Evolutionary conservation across 768 basidiomycete species (phyloP).

Genomic region (Gymnopilus junonius): DNA sequence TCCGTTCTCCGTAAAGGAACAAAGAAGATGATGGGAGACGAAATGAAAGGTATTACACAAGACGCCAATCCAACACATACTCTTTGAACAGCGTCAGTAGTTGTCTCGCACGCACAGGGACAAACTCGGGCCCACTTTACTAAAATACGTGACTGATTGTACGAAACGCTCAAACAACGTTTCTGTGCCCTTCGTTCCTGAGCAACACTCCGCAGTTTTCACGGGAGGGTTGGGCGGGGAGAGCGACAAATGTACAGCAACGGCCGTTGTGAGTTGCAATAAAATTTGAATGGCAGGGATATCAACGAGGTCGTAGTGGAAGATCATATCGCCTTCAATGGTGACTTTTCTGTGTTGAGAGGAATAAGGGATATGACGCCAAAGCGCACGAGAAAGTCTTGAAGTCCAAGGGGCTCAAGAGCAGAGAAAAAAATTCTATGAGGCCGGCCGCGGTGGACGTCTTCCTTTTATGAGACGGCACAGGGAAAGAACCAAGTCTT

Average conservation of each 20-base stretch:
- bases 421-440: not conserved
- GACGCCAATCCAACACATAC: slow-evolving; percentile 34
- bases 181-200: slow-evolving; percentile 29
- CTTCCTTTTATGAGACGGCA: slow-evolving; percentile 7
- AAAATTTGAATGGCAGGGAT: slow-evolving; percentile 20
- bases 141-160: slow-evolving; percentile 40
- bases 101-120: not conserved
- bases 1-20: not conserved
- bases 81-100: slow-evolving; percentile 16
- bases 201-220: slow-evolving; percentile 35
- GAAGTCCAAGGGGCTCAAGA: not conserved
- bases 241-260: slow-evolving; percentile 39
- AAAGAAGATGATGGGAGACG: not conserved
- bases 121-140: slow-evolving; percentile 31
- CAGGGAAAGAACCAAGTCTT: not conserved
- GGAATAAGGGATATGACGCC: not conserved
- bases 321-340: not conserved
- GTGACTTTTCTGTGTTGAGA: not conserved
- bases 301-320: slow-evolving; percentile 14
- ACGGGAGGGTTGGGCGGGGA: slow-evolving; percentile 45
- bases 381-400: not conserved
- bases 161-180: slow-evolving; percentile 41
- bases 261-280: slow-evolving; percentile 32
- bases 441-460: not conserved
- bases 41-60: slow-evolving; percentile 20